Base-by-base conservation (phyloP, 1,284 basidiomycete species). In the Schizophyllum amplum region DNA sequence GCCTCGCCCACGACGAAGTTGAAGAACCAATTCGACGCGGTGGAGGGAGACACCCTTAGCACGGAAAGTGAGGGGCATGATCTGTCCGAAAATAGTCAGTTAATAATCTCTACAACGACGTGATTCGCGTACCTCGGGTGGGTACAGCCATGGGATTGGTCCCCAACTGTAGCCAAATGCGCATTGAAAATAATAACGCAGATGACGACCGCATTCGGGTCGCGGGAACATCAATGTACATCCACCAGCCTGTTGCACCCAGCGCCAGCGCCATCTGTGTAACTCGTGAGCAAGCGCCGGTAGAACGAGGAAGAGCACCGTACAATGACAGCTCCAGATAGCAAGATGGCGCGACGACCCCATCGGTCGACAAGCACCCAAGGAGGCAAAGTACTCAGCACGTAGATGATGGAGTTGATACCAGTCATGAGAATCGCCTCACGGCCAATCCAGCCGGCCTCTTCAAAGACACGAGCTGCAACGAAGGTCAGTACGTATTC, bases 371-470 rank as follows among this genome's bases (percentile, higher is more conserved):
- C 91, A 51, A 99, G 81, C 71, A 92, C 94, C 96, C 96, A 99
- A 86, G 91, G 85, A 20, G 91, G 90, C 51, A 94, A 73, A 2
- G 92, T 92, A 64, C 87, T 89, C 22, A 90, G 73, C 20, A 94
- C 71, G 69, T 98, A 98, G 63, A 94, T 91, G 58, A 94, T 74
- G 6, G 88, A 84, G 66, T 98, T 97, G 69, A 97, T 92, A 5
- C 95, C 96, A 1, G 95, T 94, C 96, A 99, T 99, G 21, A 98
- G 79, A 61, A 99, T 86, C 4, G 96, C 96, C 66, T 98, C 87
- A 54, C 95, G 83, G n/a, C 96, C 96, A 59, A 97, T 82, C 95
- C 96, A 99, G 49, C 96, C 96, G 50, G 95, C 95, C 77, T 90
- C 90, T 80, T 94, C 90, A 65, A 94, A 94, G 1, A 93, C 90